Percentiles rank a stretch among this genome's conserved stretches.
phyloP scores from a whole-genome alignment of 2,329 filamentous ascomycete genomes.

The Phialemoniopsis sp. region DNA sequence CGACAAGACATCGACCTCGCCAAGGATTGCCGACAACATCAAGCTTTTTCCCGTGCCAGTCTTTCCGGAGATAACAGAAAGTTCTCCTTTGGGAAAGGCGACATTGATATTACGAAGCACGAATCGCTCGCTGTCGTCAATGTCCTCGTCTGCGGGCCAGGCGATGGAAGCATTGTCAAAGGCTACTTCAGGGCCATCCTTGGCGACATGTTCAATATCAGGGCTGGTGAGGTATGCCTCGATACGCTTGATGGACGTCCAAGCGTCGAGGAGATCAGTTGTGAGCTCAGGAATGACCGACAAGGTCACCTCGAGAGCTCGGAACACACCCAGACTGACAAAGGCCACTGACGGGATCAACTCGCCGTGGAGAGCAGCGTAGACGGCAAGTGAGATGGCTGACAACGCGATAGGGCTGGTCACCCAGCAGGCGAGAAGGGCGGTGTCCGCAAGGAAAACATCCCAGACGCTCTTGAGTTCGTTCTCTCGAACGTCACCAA shows the following conservation, averaged over 20 bases:
- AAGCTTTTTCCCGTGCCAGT: conserved; percentile 78
- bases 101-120: conserved; percentile 61
- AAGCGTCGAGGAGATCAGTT: conserved; percentile 66
- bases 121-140: conserved; percentile 56
- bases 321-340: conserved; percentile 72
- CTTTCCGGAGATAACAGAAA: conserved; percentile 73
- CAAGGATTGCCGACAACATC: conserved; percentile 68
- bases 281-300: conserved; percentile 70
- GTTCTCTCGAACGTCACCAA: conserved; percentile 58
- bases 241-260: conserved; percentile 69
- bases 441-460: conserved; percentile 60
- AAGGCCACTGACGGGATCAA: conserved; percentile 73
- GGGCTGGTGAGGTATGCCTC: conserved; percentile 65
- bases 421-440: conserved; percentile 66
- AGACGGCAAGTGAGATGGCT: conserved; percentile 65
- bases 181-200: conserved; percentile 52
- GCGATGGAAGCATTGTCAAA: conserved; percentile 68
- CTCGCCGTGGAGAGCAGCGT: conserved; percentile 58
- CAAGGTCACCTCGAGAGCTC: conserved; percentile 67
- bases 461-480: conserved; percentile 66
- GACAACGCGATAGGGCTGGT: conserved; percentile 70
- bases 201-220: conserved; percentile 54
- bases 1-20: conserved; percentile 66
- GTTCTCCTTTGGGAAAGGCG: conserved; percentile 61
- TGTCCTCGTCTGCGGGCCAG: conserved; percentile 66